A percentile compares a stretch with the other conserved stretches of the same genome.
Conservation (phyloP, 257 asterid genomes). For the Nicotiana undulata region DNA sequence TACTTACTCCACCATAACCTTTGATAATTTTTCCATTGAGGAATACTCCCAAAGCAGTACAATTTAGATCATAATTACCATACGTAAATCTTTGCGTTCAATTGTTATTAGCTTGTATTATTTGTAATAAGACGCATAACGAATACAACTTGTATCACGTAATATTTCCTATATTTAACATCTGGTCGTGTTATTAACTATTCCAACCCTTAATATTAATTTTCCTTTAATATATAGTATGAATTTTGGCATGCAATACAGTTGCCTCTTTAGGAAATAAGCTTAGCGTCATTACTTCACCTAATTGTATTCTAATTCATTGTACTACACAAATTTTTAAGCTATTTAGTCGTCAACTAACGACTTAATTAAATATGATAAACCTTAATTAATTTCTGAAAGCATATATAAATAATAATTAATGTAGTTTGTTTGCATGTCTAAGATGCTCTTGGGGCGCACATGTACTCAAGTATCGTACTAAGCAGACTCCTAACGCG, state of each 20-base stretch:
- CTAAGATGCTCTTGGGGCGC: neutral
- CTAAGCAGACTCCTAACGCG: neutral
- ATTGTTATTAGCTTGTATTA: no score
- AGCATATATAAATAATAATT: no score
- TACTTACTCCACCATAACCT: no score
- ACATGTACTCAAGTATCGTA: neutral
- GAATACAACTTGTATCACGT: no score
- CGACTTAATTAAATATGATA: neutral
- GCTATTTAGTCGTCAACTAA: neutral
- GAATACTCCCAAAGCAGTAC: no score
- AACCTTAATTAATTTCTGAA: neutral
- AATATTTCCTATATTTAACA: no score
- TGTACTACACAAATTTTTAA: neutral
- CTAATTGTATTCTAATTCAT: neutral
- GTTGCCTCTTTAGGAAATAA: neutral
- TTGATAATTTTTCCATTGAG: no score
- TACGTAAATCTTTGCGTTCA: no score
- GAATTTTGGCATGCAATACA: neutral
- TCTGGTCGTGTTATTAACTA: no score
- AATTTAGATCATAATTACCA: no score
- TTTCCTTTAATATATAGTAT: neutral
- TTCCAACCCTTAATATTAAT: neutral
- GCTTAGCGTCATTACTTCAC: neutral
- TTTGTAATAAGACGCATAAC: no score
- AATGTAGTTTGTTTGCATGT: slow-evolving; percentile 1